Evolutionary conservation across 2,329 filamentous ascomycete genomes (phyloP), one percentile per base, ranked within the genome.

Genomic region (Scytalidium sp.): DNA sequence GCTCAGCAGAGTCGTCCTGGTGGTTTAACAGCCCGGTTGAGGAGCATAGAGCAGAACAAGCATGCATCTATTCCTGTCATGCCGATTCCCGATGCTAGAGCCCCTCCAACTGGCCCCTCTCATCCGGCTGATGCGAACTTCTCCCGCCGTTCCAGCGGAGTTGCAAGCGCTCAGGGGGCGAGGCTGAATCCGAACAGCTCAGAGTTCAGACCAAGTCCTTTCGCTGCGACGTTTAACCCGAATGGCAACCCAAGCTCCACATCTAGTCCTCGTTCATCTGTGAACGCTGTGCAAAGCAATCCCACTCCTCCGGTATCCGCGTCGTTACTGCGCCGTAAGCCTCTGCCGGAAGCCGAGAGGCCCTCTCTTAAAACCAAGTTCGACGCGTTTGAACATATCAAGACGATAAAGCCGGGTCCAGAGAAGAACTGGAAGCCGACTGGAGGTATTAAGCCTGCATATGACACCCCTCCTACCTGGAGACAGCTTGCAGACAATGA

Each of bases 171-270:
- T 46, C 70, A 80, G 60, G 71, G 73, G 3, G 74, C 73, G 42
- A 83, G 83, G 66, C 64, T 86, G 58, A 86, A 86, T 55, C 83
- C 83, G 6, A 84, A 82, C 60, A 85, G 76, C 58, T 76, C 81
- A 63, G 91, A 96, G 62, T 97, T 97, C 70, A 85, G 87, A 56
- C 94, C 93, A 17, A 95, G 87, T 60, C 85, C 89, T 3, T 87
- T 87, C 54, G 91, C 92, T 0, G 80, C 81, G 41, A 78, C 86
- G 1, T 97, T 99, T 70, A 93, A 85, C 58, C 93, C 88, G 4
- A 88, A 72, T 44, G 70, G 68, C 41, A 67, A 74, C 43, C 71
- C 73, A 41, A 89, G 86, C 63, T 76, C 81, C 43, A 78, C 81
- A 29, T 90, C 88, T 2, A 95, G 88, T 63, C 89, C 90, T 23